A percentile compares a stretch with the other conserved stretches of the same genome.
These are phyloP conservation scores for Solanum raphanifolium DNA, from an alignment of 257 asterid species.

Conservation along the genomic window DNA sequence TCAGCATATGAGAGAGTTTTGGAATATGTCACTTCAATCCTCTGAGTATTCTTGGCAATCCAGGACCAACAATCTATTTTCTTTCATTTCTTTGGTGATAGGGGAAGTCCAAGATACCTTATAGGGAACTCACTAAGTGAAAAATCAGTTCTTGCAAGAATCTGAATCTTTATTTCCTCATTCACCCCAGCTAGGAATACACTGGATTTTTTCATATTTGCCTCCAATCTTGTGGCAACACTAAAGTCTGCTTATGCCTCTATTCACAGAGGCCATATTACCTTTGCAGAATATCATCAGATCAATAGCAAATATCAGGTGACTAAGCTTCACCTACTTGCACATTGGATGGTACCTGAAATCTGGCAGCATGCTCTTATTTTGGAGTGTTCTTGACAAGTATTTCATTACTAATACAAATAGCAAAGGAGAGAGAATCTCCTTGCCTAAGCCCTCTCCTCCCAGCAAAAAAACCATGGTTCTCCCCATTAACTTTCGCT, in stretches of 20 bases:
- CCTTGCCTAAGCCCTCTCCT: too few species aligned
- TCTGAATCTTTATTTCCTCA: too few species aligned
- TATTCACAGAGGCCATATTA: background rate
- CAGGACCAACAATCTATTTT: background rate
- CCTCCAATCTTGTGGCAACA: background rate
- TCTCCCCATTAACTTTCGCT: too few species aligned
- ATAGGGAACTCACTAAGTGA: background rate
- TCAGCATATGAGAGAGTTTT: too few species aligned
- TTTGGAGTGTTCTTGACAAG: too few species aligned
- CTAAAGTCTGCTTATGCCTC: background rate
- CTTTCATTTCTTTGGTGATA: background rate
- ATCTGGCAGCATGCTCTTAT: too few species aligned
- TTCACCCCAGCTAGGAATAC: background rate
- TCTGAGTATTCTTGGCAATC: too few species aligned
- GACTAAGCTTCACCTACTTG: background rate
- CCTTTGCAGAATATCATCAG: background rate
- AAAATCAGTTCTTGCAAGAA: background rate
- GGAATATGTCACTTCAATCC: too few species aligned
- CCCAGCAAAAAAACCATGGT: background rate
- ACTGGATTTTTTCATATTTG: background rate
- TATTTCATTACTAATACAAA: background rate
- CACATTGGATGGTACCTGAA: background rate
- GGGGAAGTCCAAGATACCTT: background rate
- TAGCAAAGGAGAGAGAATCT: background rate
- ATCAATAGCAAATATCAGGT: background rate